phyloP scores from a whole-genome alignment of 106 monocot genomes.

The Dendrobium nobile region DNA sequence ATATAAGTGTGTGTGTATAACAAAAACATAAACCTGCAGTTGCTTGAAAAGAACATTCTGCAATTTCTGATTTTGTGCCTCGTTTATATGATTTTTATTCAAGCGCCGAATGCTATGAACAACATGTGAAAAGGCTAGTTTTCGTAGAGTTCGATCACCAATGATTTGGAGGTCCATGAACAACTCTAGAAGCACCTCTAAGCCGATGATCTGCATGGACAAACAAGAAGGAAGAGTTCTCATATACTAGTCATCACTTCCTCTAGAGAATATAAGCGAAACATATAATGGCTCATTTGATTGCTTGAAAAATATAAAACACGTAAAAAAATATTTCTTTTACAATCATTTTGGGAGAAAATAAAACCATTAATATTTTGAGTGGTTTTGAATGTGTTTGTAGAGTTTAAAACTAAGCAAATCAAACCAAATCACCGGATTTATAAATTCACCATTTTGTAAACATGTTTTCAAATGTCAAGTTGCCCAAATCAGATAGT shows the following conservation, averaged over 20 bases:
- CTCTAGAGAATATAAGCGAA: neutral
- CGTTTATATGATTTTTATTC: conserved; percentile 92
- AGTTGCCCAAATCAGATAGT: no score
- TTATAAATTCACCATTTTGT: neutral
- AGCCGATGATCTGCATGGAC: conserved; percentile 42
- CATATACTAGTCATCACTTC: neutral
- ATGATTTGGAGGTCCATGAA: conserved; percentile 90
- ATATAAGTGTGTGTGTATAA: neutral
- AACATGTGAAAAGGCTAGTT: conserved; percentile 61
- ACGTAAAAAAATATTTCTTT: neutral
- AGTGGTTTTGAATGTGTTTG: neutral
- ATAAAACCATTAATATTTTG: neutral
- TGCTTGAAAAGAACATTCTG: conserved; percentile 61
- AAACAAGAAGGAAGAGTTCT: neutral
- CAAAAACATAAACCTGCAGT: conserved; percentile 47
- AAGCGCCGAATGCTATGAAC: conserved; percentile 70
- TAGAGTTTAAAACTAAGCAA: neutral
- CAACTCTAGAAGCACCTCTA: conserved; percentile 63
- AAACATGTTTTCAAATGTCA: neutral
- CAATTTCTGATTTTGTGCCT: conserved; percentile 59
- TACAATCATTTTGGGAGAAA: neutral
- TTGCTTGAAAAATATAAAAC: neutral
- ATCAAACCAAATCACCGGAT: neutral
- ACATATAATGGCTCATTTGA: neutral
- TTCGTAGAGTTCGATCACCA: conserved; percentile 61